A percentile compares a stretch with the other conserved stretches of the same genome.
These are phyloP conservation scores for Chlorokybus atmophyticus DNA, from an alignment of 139 green algal genomes.

Conservation along the genomic window DNA sequence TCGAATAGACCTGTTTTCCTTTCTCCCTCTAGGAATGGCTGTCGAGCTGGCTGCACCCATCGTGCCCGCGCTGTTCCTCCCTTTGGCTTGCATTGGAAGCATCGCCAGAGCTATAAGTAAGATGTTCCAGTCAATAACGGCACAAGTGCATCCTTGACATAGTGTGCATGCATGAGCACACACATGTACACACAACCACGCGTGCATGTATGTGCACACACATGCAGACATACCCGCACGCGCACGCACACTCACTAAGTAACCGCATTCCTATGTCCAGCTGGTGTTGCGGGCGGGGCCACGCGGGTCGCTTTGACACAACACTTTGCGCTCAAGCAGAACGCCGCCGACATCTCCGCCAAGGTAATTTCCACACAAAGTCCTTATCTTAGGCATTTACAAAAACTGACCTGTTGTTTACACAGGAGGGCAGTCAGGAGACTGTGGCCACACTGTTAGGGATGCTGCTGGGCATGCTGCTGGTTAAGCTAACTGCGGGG, in stretches of 20 bases:
- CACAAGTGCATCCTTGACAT: not conserved
- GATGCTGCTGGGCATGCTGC: constrained; percentile 59
- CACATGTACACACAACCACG: not conserved
- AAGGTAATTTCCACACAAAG: constrained; percentile 34
- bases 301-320: constrained; percentile 68
- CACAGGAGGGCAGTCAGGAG: constrained; percentile 62
- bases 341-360: constrained; percentile 65
- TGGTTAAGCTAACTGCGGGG: constrained; percentile 23
- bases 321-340: constrained; percentile 57
- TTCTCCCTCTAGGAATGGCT: too few species aligned
- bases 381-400: too few species aligned
- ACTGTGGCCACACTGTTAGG: constrained; percentile 55
- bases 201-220: not conserved
- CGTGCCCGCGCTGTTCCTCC: too few species aligned
- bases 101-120: constrained; percentile 17
- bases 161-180: not conserved
- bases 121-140: not conserved
- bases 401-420: too few species aligned
- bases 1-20: too few species aligned
- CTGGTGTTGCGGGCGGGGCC: constrained; percentile 33
- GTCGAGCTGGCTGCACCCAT: too few species aligned
- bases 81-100: constrained; percentile 17
- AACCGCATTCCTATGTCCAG: constrained; percentile 1
- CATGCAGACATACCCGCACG: not conserved
- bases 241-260: not conserved